Base-by-base conservation (phyloP, 306 rosid species). In the Dicorynia guianensis region DNA sequence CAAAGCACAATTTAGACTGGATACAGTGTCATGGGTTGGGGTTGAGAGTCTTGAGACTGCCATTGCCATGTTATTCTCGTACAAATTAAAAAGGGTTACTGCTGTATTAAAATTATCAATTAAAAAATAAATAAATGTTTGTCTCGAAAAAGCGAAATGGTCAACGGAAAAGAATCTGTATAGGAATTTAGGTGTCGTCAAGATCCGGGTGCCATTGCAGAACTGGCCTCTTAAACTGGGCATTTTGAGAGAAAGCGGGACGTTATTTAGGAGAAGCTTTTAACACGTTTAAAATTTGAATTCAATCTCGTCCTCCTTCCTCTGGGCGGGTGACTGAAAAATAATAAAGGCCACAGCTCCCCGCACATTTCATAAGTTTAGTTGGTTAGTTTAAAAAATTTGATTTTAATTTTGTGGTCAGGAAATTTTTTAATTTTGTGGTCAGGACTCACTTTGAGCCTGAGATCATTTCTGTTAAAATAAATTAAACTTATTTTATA, bases 131-230 rank as follows among this genome's bases (percentile, higher is more conserved):
- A 18, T 52, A 63, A 75, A 76, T 74, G 46, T 34, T 39, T 39
- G 58, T 49, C 25, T 5, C 1, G 18, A 47, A 40, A 55, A 55
- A 71, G 40, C 60, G 33, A 5, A 67, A 7, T 8, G 61, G 69
- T 60, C 38, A 60, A 34, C 34, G 30, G 35, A 25, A 17, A 60
- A 34, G 50, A 12, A 61, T 71, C 15, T 56, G 76, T 40, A 71
- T 56, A 33, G 30, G 56, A 44, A 33, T 14, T 42, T 42, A 20
- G 66, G 66, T 74, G 19, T 74, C 70, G 78, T 73, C 78, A 73
- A 73, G 69, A 73, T 73, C 69, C 19, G 50, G 69, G 30, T 25
- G 30, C 1, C 2, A 2, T 25, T 1, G 30, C 2, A 25, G 30
- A 25, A 25, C 30, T 25, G 30, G 30, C 30, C 30, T 25, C 30